Evolutionary conservation across 2,329 filamentous ascomycete species (phyloP).

Genomic region (Cercospora zeina): DNA sequence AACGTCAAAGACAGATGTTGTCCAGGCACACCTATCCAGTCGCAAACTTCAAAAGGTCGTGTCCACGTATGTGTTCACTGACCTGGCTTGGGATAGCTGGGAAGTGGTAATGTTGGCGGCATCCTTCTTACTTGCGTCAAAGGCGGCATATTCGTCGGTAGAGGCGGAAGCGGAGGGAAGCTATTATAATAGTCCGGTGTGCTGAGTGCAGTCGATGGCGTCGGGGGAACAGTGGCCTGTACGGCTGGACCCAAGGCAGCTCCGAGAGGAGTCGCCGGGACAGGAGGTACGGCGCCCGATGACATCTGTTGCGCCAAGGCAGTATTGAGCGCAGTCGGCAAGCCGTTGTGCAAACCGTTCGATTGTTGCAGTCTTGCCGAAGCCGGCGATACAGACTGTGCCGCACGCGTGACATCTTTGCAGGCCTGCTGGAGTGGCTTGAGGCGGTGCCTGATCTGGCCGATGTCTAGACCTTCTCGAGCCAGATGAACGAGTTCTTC

Average conservation of each 20-base stretch:
- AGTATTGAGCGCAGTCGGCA: slow-evolving; percentile 32
- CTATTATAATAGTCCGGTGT: slow-evolving; percentile 27
- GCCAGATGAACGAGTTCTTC: slow-evolving; percentile 56
- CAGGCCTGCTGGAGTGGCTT: slow-evolving; percentile 79
- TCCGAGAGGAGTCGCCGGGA: slow-evolving; percentile 85
- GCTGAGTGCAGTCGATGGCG: slow-evolving; percentile 20
- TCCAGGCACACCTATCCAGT: background rate
- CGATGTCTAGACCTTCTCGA: slow-evolving; percentile 44
- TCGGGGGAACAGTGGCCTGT: slow-evolving; percentile 70
- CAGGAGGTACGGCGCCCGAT: slow-evolving; percentile 51
- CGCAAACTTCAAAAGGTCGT: background rate
- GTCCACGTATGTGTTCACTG: background rate
- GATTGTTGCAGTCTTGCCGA: slow-evolving; percentile 44
- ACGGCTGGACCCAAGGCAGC: slow-evolving; percentile 86
- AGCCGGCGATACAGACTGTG: slow-evolving; percentile 66
- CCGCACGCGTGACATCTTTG: slow-evolving; percentile 72
- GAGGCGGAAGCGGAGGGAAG: slow-evolving; percentile 19
- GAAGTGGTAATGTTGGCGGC: slow-evolving; percentile 17
- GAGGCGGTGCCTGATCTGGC: slow-evolving; percentile 71
- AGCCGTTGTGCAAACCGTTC: slow-evolving; percentile 25
- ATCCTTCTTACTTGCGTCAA: slow-evolving; percentile 10
- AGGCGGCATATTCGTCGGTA: slow-evolving; percentile 9
- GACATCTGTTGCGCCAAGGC: slow-evolving; percentile 27
- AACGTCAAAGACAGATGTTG: background rate
- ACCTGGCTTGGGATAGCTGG: slow-evolving; percentile 20